phyloP scores from a whole-genome alignment of 148 eudicot genomes.

The Vaccinium macrocarpon region DNA sequence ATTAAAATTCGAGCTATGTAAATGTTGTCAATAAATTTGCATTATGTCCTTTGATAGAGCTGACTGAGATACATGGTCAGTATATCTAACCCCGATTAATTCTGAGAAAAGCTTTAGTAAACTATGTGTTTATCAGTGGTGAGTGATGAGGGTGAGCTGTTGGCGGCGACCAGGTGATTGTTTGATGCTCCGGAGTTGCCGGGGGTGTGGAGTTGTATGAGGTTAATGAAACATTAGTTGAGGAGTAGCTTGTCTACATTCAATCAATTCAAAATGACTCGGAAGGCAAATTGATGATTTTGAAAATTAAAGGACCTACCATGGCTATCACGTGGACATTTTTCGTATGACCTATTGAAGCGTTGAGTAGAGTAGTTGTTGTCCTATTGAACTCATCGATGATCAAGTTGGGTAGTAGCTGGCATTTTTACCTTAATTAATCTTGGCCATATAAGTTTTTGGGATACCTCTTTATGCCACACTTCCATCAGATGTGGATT shows the following conservation, averaged over 20 bases:
- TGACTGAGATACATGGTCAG: background rate
- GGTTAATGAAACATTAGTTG: background rate
- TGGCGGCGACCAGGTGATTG: background rate
- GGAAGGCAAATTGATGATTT: constrained; percentile 1
- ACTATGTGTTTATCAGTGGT: background rate
- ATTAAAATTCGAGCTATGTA: background rate
- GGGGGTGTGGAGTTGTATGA: background rate
- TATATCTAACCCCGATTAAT: background rate
- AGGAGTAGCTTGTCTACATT: background rate
- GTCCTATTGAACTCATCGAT: background rate
- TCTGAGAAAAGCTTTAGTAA: background rate
- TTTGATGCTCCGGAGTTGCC: background rate
- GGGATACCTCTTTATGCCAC: background rate
- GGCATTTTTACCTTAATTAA: background rate
- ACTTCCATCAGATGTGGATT: background rate
- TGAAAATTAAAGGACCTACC: background rate
- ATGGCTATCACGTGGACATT: background rate
- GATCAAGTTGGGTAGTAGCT: background rate
- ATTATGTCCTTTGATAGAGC: background rate
- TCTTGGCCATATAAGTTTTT: background rate
- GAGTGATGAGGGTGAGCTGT: background rate
- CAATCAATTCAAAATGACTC: background rate
- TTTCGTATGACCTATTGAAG: background rate
- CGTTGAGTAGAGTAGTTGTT: background rate
- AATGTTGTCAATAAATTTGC: background rate